Conservation (phyloP, 164 flowering plant genomes). For the Umbellularia californica region DNA sequence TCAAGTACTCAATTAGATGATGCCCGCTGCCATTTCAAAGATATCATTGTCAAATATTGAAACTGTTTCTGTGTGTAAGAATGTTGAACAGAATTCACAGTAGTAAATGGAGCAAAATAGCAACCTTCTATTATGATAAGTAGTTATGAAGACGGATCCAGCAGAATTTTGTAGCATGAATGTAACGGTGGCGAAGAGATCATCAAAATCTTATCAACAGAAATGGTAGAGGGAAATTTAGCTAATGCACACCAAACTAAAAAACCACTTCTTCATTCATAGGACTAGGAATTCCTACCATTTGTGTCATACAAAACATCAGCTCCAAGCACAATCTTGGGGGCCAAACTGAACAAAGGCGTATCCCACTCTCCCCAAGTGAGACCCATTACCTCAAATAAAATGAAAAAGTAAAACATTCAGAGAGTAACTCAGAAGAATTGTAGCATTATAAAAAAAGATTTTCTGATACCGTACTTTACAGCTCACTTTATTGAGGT, state of each 20-base stretch:
- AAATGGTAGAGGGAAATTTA: constrained; percentile 1
- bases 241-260: background rate
- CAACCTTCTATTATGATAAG: constrained; percentile 89
- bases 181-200: constrained; percentile 86
- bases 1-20: constrained; percentile 85
- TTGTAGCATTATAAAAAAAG: background rate
- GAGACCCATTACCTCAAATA: constrained; percentile 62
- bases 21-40: constrained; percentile 63
- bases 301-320: constrained; percentile 82
- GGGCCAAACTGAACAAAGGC: constrained; percentile 48
- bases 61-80: background rate
- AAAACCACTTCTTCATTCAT: background rate
- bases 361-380: constrained; percentile 95
- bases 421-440: background rate
- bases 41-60: background rate
- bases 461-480: constrained; percentile 32
- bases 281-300: constrained; percentile 36
- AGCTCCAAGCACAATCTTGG: constrained; percentile 81
- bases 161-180: constrained; percentile 72
- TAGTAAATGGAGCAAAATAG: background rate
- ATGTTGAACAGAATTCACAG: background rate
- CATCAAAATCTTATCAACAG: constrained; percentile 59
- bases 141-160: constrained; percentile 75
- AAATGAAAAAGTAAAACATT: background rate
- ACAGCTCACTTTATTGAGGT: constrained; percentile 61